phyloP scores from a whole-genome alignment of 1,139 yeast genomes.

The Yamadazyma kanchanaburiensis region DNA sequence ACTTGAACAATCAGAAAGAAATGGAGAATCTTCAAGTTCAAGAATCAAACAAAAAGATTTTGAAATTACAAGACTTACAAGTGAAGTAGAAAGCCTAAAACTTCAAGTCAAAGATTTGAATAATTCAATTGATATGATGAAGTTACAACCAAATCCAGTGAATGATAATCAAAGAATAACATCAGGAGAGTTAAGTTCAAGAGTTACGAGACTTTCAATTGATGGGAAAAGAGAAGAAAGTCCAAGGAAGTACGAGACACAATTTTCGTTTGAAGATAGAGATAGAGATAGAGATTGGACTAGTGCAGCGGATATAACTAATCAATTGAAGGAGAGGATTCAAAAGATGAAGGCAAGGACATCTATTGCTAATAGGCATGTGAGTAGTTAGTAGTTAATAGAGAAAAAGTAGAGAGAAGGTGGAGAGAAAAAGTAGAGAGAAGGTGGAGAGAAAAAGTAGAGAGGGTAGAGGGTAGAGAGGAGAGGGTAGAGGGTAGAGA shows the following conservation, averaged over 20 bases:
- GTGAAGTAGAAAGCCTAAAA: slow-evolving; percentile 58
- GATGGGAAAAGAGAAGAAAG: slow-evolving; percentile 28
- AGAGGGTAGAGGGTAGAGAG: too few relatives aligned
- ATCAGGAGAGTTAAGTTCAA: slow-evolving; percentile 40
- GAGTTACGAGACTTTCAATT: slow-evolving; percentile 45
- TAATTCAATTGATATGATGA: slow-evolving; percentile 47
- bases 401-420: too few relatives aligned
- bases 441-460: too few relatives aligned
- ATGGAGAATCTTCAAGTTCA: slow-evolving; percentile 49
- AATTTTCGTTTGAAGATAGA: slow-evolving; percentile 27
- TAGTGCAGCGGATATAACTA: slow-evolving; percentile 86
- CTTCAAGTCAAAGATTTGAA: slow-evolving; percentile 50
- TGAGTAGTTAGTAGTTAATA: too few relatives aligned
- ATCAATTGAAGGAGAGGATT: slow-evolving; percentile 78
- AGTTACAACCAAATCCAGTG: slow-evolving; percentile 22
- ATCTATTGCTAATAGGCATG: slow-evolving; percentile 1
- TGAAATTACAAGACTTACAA: slow-evolving; percentile 54
- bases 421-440: too few relatives aligned
- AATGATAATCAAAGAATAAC: slow-evolving; percentile 16
- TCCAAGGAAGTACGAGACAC: slow-evolving; percentile 7
- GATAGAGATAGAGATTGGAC: slow-evolving; percentile 65
- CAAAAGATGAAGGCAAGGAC: slow-evolving; percentile 79
- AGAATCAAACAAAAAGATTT: slow-evolving; percentile 64
- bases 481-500: too few relatives aligned
- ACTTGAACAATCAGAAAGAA: slow-evolving; percentile 42